phyloP scores from a whole-genome alignment of 345 rosid species.

The Populus euphratica region DNA sequence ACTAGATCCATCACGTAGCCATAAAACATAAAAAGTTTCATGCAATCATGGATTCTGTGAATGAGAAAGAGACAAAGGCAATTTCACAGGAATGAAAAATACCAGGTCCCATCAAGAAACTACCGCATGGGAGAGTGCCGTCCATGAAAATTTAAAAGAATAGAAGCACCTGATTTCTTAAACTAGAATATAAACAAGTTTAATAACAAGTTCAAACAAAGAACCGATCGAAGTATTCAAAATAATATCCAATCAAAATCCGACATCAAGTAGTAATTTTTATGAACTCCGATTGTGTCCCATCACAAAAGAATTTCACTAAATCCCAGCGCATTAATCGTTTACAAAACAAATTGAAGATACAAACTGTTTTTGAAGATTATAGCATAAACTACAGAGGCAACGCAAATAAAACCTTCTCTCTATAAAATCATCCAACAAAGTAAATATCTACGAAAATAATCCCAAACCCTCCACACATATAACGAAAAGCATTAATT shows the following conservation, averaged over 20 bases:
- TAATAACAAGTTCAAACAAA: not conserved
- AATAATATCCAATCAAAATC: not conserved
- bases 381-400: not conserved
- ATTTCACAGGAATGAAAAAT: not conserved
- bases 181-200: not conserved
- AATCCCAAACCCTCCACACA: not conserved
- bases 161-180: not conserved
- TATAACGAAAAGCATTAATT: not conserved
- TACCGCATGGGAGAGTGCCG: not conserved
- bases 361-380: not conserved
- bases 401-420: not conserved
- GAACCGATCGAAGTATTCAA: not conserved
- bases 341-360: not conserved
- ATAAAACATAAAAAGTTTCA: not conserved
- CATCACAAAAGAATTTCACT: not conserved
- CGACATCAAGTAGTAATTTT: not conserved
- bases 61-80: not conserved
- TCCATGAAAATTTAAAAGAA: not conserved
- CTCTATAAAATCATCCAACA: not conserved
- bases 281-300: not conserved
- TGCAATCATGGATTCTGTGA: not conserved
- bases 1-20: not conserved
- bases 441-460: not conserved
- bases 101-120: not conserved
- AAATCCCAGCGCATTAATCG: not conserved